Conservation (phyloP, 805 yeast species). For the Maudiozyma turicensis region DNA sequence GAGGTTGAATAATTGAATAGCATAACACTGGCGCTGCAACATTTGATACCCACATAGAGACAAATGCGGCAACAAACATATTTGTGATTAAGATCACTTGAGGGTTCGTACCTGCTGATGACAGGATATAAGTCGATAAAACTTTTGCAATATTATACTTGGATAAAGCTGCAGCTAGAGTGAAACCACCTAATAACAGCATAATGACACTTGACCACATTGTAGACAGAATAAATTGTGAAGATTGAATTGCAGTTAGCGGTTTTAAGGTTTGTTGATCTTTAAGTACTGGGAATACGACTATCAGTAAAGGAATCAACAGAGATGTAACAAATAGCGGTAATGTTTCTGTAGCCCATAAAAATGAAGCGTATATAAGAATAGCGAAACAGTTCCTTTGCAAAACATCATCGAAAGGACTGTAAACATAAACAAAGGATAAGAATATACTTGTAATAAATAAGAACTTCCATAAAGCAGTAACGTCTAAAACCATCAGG, state of each 20-base stretch:
- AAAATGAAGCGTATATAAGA: slow-evolving; percentile 65
- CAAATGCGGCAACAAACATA: slow-evolving; percentile 78
- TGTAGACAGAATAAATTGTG: slow-evolving; percentile 61
- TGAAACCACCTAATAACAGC: slow-evolving; percentile 86
- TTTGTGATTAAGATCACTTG: slow-evolving; percentile 63
- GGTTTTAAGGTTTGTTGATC: slow-evolving; percentile 41
- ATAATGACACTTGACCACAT: slow-evolving; percentile 96
- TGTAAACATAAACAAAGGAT: slow-evolving; percentile 15
- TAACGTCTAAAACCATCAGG: slow-evolving; percentile 4
- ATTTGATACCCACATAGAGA: slow-evolving; percentile 92
- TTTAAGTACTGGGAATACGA: slow-evolving; percentile 58
- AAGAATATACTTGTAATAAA: slow-evolving; percentile 42
- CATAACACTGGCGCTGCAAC: slow-evolving; percentile 96
- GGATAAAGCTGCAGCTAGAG: slow-evolving; percentile 88
- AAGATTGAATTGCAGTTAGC: slow-evolving; percentile 53
- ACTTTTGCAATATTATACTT: slow-evolving; percentile 84
- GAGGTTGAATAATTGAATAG: slow-evolving; percentile 83
- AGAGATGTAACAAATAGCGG: slow-evolving; percentile 87
- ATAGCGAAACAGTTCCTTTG: slow-evolving; percentile 77
- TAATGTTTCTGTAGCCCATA: slow-evolving; percentile 86
- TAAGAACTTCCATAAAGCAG: slow-evolving; percentile 32
- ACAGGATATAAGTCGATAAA: slow-evolving; percentile 70
- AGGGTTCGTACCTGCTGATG: slow-evolving; percentile 82
- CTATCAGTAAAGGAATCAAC: slow-evolving; percentile 72
- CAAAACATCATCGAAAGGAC: slow-evolving; percentile 47